Percentiles rank a stretch among this genome's conserved stretches.
These are phyloP conservation scores for Mycena sanguinolenta DNA, from an alignment of 768 basidiomycete species.

Conservation along the genomic window DNA sequence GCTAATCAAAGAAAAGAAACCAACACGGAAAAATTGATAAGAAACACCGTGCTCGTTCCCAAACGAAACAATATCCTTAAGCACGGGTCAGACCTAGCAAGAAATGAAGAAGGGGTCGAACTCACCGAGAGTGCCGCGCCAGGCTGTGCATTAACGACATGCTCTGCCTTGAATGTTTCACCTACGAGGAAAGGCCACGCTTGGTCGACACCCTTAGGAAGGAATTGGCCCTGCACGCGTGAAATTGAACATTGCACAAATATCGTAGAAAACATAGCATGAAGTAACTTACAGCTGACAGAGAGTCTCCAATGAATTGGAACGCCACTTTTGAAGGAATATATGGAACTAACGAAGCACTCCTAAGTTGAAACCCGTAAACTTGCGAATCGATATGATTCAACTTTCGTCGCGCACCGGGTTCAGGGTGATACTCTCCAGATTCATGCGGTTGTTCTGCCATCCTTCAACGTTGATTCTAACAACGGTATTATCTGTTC, in stretches of 20 bases:
- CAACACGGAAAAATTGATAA: slow-evolving; percentile 63
- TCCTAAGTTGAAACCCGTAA: slow-evolving; percentile 48
- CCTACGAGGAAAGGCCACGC: slow-evolving; percentile 69
- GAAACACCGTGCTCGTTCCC: slow-evolving; percentile 68
- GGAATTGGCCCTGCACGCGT: slow-evolving; percentile 62
- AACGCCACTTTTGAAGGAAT: slow-evolving; percentile 59
- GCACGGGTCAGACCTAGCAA: not conserved
- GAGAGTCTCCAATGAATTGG: slow-evolving; percentile 71
- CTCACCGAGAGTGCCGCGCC: slow-evolving; percentile 63
- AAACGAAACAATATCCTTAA: slow-evolving; percentile 63
- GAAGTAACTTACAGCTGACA: slow-evolving; percentile 59
- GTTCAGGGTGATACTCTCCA: slow-evolving; percentile 62
- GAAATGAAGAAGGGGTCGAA: not conserved
- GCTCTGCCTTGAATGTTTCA: slow-evolving; percentile 66
- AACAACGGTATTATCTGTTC: slow-evolving; percentile 46
- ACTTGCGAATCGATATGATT: too few relatives aligned
- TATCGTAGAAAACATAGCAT: too few relatives aligned
- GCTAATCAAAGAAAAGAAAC: not conserved
- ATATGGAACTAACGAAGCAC: slow-evolving; percentile 61
- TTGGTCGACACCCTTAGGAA: slow-evolving; percentile 66
- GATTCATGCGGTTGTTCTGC: slow-evolving; percentile 70
- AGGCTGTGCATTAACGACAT: slow-evolving; percentile 66
- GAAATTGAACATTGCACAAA: not conserved
- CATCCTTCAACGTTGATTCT: slow-evolving; percentile 69
- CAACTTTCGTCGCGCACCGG: slow-evolving; percentile 46